These are phyloP conservation scores for Ophiostoma sp. DNA, from an alignment of 2,329 filamentous ascomycete species.

Conservation along the genomic window DNA sequence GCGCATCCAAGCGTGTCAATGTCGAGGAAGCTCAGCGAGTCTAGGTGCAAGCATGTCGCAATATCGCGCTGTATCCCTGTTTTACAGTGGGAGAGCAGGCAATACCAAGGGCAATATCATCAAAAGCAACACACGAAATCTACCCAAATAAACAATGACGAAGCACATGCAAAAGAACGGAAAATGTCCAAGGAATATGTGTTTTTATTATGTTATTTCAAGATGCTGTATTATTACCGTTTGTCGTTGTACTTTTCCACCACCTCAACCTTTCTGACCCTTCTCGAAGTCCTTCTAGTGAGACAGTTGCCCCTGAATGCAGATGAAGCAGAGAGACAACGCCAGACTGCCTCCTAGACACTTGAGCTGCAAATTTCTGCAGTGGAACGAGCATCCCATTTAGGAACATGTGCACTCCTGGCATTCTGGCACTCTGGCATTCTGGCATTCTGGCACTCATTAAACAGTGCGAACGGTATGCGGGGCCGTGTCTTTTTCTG, in stretches of 20 bases:
- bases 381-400: neutral
- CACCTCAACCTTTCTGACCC: no score
- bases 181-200: neutral
- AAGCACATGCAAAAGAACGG: neutral
- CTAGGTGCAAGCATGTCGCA: neutral
- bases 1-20: neutral
- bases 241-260: no score
- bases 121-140: neutral
- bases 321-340: neutral
- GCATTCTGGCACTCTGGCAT: neutral
- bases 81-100: neutral
- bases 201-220: neutral
- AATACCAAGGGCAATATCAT: neutral
- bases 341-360: constrained; percentile 1
- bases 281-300: neutral
- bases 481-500: neutral
- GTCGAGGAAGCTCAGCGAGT: neutral
- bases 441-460: neutral
- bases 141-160: neutral
- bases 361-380: neutral
- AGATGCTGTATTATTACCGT: neutral
- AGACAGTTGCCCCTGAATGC: constrained; percentile 8
- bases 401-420: neutral
- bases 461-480: neutral
- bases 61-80: constrained; percentile 9